Evolutionary conservation across 2,329 filamentous ascomycete genomes (phyloP), one percentile per base, ranked within the genome.

Genomic region (Chaetomium sp.): DNA sequence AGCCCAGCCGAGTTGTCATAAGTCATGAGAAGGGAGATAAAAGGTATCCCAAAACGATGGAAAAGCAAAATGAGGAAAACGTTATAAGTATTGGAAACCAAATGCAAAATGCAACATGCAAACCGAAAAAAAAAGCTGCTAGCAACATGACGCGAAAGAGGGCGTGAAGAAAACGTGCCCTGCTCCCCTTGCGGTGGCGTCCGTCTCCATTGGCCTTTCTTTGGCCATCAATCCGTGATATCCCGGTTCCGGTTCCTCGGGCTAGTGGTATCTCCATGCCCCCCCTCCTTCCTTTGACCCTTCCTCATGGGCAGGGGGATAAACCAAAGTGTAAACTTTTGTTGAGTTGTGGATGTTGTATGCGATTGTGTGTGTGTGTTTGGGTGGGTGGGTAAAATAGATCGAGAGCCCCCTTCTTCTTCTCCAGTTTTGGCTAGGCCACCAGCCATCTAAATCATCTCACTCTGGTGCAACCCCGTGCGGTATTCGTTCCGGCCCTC

Each of bases 401-500:
- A 45, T 19, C 2, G 7, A 58, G 58, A 21, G 42, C 42, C 51
- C 51, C 25, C 5, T 27, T 16, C 10, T 4, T 54, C 25, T 31
- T 25, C 16, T 54, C 25, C 9, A 29, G 27, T 3, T 29, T 3
- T 29, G 27, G 27, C 27, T 29, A 3, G 27, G 6, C 27, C 27
- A 29, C 27, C 27, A 29, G 27, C 29, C n/a, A 54, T n/a, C 50
- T 25, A 87, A 69, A 87, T 82, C 82, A 87, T 82, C 75, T 86
- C 83, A 72, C 79, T 84, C 61, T 76, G 77, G 68, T 83, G 79
- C 42, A 86, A 74, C 0, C 84, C 84, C 13, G 82, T 86, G 33
- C 80, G 79, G 54, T 80, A 76, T 63, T 79, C 77, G 53, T 79
- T 70, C 65, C 70, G 62, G 21, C 65, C 69, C 66, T 78, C 56